A percentile compares a stretch with the other conserved stretches of the same genome.
Conservation (phyloP, 148 eudicot genomes). For the Cornus florida region DNA sequence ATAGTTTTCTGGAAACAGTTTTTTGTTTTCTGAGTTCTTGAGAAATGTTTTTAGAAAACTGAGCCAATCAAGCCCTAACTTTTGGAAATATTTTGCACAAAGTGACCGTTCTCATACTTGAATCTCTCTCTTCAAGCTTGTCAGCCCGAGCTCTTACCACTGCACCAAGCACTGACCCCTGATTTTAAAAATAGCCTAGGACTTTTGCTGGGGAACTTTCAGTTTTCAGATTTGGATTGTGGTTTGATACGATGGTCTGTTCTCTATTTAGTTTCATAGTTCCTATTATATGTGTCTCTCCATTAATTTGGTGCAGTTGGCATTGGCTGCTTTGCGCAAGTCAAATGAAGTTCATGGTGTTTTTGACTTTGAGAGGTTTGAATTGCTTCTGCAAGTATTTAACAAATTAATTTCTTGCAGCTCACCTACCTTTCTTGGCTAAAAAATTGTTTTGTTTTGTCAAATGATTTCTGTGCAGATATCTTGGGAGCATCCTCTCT, state of each 20-base stretch:
- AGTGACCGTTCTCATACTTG: too few relatives aligned
- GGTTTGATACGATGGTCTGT: neutral
- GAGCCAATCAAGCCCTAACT: too few relatives aligned
- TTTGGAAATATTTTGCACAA: too few relatives aligned
- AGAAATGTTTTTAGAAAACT: too few relatives aligned
- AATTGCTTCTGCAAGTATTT: neutral
- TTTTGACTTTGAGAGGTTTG: constrained; percentile 81
- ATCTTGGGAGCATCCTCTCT: constrained; percentile 58
- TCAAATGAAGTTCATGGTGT: constrained; percentile 57
- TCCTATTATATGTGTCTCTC: neutral
- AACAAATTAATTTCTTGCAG: neutral
- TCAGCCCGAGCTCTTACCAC: too few relatives aligned
- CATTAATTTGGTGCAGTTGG: constrained; percentile 56
- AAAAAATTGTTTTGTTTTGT: constrained; percentile 8
- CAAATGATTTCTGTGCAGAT: constrained; percentile 43
- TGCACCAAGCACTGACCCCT: too few relatives aligned
- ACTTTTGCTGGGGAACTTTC: neutral
- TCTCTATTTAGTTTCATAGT: neutral
- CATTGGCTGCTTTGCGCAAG: constrained; percentile 76
- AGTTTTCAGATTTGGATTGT: neutral
- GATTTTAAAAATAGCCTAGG: neutral
- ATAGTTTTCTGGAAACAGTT: too few relatives aligned
- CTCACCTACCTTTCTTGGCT: constrained; percentile 10
- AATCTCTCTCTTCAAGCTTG: too few relatives aligned
- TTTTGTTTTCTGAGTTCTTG: too few relatives aligned